Evolutionary conservation across 371 early-diverging fungal species (phyloP), one percentile per base, ranked within the genome.

Genomic region (Rhizomucor pusillus): DNA sequence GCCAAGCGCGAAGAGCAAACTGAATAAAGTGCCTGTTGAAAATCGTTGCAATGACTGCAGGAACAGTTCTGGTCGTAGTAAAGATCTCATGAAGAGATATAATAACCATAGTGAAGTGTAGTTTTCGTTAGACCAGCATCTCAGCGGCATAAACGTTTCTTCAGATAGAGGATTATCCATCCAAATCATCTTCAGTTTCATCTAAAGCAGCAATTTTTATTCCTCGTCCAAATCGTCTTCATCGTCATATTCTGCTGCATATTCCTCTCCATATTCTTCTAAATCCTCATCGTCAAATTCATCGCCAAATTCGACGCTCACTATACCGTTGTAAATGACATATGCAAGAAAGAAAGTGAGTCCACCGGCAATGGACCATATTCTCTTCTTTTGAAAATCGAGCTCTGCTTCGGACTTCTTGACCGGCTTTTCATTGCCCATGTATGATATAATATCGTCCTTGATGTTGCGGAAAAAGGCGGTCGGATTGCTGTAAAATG

Each of bases 331-430:
- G 25, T 77, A 62, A 36, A 82, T 75, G 12, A 81, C 62, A 64
- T 81, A 80, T 1, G 73, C 77, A 18, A 77, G 54, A 56, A 86
- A 69, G 43, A 80, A 73, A 1, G 76, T 72, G 25, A 80, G 59
- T 1, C 80, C 86, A 45, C 81, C 81, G 1, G 78, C 72, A 55
- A 86, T 73, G 13, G 82, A 76, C 70, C 80, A 80, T 43, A 80
- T 63, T 47, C 86, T 65, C 52, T 83, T 85, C 55, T 78, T 63
- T 59, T 82, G 78, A 64, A 85, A 85, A 40, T 85, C 81, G 5
- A 69, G 50, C 56, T 85, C 78, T 36, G 75, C 67, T 44, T 69
- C 50, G 12, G 76, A 72, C 61, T 71, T 79, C 53, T 71, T 71
- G n/a, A 68, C 65, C 14, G 66, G 61, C 6, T 56, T 47, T 1